Conservation (phyloP, 2,329 filamentous ascomycete species). For the Ceratocystis destructans region DNA sequence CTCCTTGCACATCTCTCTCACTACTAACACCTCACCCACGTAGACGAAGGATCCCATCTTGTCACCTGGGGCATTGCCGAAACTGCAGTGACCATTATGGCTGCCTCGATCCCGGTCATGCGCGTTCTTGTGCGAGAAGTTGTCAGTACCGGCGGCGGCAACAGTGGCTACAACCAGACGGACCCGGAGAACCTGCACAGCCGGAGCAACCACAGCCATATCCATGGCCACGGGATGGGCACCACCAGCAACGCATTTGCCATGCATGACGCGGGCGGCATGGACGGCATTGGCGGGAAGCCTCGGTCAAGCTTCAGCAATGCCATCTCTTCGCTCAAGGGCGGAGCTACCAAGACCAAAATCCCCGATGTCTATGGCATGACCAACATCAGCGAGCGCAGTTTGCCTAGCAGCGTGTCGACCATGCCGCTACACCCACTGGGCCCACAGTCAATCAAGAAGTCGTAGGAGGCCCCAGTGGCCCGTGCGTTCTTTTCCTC, state of each 20-base stretch:
- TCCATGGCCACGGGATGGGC: slow-evolving; percentile 3
- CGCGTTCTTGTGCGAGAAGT: slow-evolving; percentile 21
- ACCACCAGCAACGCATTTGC: slow-evolving; percentile 13
- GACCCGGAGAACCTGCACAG: slow-evolving; percentile 11
- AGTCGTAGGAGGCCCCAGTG: not conserved
- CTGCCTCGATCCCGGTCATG: slow-evolving; percentile 22
- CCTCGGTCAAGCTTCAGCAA: slow-evolving; percentile 15
- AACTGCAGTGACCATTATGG: slow-evolving; percentile 21
- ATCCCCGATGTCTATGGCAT: slow-evolving; percentile 18
- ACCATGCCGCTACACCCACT: slow-evolving; percentile 17
- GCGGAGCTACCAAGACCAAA: slow-evolving; percentile 12
- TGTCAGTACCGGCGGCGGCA: slow-evolving; percentile 13
- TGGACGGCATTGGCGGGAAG: slow-evolving; percentile 3
- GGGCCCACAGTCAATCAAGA: slow-evolving; percentile 11
- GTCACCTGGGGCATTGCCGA: slow-evolving; percentile 20
- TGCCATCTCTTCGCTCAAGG: slow-evolving; percentile 6
- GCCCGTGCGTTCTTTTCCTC: not conserved
- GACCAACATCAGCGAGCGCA: slow-evolving; percentile 18
- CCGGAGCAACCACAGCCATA: not conserved
- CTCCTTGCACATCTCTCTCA: not conserved
- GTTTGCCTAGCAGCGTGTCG: slow-evolving; percentile 14
- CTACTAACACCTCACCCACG: not conserved
- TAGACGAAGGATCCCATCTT: slow-evolving; percentile 13
- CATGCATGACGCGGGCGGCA: not conserved
- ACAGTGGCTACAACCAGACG: slow-evolving; percentile 16